phyloP scores from a whole-genome alignment of 2,329 filamentous ascomycete species.

The Arthrobotrys sphaeroides region DNA sequence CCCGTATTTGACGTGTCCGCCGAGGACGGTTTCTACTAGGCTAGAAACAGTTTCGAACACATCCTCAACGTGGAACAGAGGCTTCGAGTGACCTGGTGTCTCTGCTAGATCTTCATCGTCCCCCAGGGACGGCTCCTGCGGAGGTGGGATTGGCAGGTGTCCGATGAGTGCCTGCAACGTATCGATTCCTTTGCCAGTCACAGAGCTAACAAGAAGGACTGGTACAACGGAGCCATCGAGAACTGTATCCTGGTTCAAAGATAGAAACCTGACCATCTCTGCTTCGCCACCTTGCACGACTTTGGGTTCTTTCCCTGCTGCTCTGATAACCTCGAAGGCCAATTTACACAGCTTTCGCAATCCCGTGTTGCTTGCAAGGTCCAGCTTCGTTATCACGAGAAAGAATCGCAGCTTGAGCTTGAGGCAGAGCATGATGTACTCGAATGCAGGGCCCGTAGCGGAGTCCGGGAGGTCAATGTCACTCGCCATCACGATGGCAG shows the following conservation, averaged over 20 bases:
- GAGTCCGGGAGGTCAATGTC: slow-evolving; percentile 77
- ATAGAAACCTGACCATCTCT: slow-evolving; percentile 56
- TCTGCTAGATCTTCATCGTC: slow-evolving; percentile 44
- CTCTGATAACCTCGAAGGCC: slow-evolving; percentile 80
- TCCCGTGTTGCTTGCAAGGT: slow-evolving; percentile 78
- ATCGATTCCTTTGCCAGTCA: slow-evolving; percentile 83
- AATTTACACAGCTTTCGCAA: slow-evolving; percentile 76
- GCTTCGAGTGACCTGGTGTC: slow-evolving; percentile 66
- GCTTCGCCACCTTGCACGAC: slow-evolving; percentile 60
- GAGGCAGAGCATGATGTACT: slow-evolving; percentile 80
- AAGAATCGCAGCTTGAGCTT: slow-evolving; percentile 80
- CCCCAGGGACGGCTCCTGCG: slow-evolving; percentile 65
- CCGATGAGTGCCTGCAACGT: slow-evolving; percentile 83
- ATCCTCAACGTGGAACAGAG: slow-evolving; percentile 89
- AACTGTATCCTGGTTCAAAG: slow-evolving; percentile 55
- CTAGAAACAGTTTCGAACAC: slow-evolving; percentile 67
- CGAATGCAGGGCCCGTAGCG: slow-evolving; percentile 63
- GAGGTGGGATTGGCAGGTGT: slow-evolving; percentile 74
- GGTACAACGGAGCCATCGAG: slow-evolving; percentile 69
- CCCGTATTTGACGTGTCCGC: slow-evolving; percentile 84
- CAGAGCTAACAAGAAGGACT: slow-evolving; percentile 85
- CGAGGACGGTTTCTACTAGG: slow-evolving; percentile 74
- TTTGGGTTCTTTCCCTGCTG: slow-evolving; percentile 73
- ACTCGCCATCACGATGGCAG: slow-evolving; percentile 83
- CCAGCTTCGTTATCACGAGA: slow-evolving; percentile 88